Percentiles rank a stretch among this genome's conserved stretches.
These are phyloP conservation scores for Zasmidium cellare DNA, from an alignment of 2,329 filamentous ascomycete genomes.

Conservation along the genomic window DNA sequence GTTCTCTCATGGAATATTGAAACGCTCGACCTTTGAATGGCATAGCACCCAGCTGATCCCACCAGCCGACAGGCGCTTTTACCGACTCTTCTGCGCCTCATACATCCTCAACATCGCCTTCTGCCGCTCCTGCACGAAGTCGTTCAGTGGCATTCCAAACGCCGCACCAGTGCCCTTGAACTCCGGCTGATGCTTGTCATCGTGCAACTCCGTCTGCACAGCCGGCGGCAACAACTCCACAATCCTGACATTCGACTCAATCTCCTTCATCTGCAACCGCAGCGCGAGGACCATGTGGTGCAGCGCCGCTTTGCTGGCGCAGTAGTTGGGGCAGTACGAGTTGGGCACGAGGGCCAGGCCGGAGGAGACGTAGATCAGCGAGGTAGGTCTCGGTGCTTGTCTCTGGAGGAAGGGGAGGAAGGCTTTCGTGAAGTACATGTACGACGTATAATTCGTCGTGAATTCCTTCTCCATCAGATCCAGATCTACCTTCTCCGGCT, in stretches of 20 bases:
- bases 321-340: constrained; percentile 52
- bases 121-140: constrained; percentile 52
- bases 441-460: constrained; percentile 52
- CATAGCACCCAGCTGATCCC: too few species aligned
- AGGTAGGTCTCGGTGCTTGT: constrained; percentile 41
- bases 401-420: constrained; percentile 53
- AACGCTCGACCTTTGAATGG: too few species aligned
- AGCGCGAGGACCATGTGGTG: constrained; percentile 56
- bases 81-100: constrained; percentile 6
- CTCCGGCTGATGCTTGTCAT: constrained; percentile 56
- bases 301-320: constrained; percentile 56
- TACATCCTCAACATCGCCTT: constrained; percentile 37
- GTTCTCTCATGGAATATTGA: too few species aligned
- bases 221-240: constrained; percentile 57
- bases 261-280: constrained; percentile 51
- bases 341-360: constrained; percentile 53
- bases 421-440: constrained; percentile 50
- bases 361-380: constrained; percentile 52
- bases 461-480: constrained; percentile 23
- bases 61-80: too few species aligned
- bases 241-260: constrained; percentile 50
- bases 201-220: constrained; percentile 59
- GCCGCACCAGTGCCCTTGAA: constrained; percentile 42
- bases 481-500: constrained; percentile 52
- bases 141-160: constrained; percentile 56